phyloP scores from a whole-genome alignment of 345 rosid genomes.

The Isatis tinctoria region DNA sequence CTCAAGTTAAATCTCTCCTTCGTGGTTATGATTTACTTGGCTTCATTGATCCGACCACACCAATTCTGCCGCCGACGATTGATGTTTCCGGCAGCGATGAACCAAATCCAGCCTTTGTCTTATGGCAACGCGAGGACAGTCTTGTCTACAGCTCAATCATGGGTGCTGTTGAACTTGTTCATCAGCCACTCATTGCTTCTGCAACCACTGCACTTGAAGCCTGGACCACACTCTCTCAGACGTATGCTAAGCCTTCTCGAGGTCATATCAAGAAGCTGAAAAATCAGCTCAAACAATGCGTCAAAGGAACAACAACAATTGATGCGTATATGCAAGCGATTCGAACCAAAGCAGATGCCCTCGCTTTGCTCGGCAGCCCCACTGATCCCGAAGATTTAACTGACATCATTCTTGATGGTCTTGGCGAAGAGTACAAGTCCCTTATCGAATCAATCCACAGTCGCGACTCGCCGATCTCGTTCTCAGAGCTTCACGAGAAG shows the following conservation, averaged over 20 bases:
- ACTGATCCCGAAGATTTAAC: not conserved
- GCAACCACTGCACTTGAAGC: not conserved
- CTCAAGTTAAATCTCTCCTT: too few relatives aligned
- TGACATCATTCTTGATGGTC: not conserved
- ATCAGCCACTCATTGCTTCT: not conserved
- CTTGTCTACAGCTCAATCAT: not conserved
- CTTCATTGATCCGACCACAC: not conserved
- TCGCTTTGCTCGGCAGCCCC: not conserved
- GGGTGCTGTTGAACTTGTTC: not conserved
- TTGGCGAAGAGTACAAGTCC: not conserved
- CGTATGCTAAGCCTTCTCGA: not conserved
- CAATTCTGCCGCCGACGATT: too few relatives aligned
- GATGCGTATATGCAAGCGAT: not conserved
- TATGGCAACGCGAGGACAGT: not conserved
- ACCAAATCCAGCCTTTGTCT: not conserved
- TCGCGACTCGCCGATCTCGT: not conserved
- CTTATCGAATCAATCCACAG: not conserved
- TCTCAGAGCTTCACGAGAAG: not conserved
- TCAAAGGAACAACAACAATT: not conserved
- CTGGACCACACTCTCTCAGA: not conserved
- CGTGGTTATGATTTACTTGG: not conserved
- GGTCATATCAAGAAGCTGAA: not conserved
- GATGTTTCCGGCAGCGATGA: not conserved
- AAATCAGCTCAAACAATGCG: not conserved
- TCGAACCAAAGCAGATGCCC: not conserved